phyloP scores from a whole-genome alignment of 2,329 filamentous ascomycete genomes.

The Aspergillus arachidicola region DNA sequence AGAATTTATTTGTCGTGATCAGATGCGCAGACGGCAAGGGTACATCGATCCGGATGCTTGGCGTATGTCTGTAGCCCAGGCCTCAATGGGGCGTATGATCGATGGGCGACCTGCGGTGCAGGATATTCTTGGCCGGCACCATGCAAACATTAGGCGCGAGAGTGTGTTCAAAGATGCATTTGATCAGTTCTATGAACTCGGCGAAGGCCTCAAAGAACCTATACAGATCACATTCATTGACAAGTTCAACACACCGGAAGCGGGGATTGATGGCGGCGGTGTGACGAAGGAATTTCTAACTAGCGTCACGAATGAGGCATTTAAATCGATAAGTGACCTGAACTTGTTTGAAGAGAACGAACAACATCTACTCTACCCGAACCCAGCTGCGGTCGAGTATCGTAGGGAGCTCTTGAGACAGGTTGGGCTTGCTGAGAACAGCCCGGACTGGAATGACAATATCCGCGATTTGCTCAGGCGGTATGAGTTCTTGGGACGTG shows the following conservation, averaged over 20 bases:
- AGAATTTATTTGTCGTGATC: slow-evolving; percentile 86
- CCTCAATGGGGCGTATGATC: slow-evolving; percentile 39
- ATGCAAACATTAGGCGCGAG: slow-evolving; percentile 77
- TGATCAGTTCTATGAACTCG: slow-evolving; percentile 77
- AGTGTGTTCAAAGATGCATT: slow-evolving; percentile 85
- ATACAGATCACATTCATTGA: slow-evolving; percentile 98
- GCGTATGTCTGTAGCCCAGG: slow-evolving; percentile 63
- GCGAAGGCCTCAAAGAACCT: slow-evolving; percentile 84
- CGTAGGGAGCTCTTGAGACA: slow-evolving; percentile 60
- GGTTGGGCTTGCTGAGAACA: slow-evolving; percentile 55
- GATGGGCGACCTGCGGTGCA: slow-evolving; percentile 43
- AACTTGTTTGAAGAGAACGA: slow-evolving; percentile 81
- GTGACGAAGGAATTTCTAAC: slow-evolving; percentile 97
- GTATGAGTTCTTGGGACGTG: slow-evolving; percentile 88
- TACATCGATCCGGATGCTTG: slow-evolving; percentile 73
- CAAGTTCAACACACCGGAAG: slow-evolving; percentile 81
- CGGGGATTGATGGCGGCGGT: slow-evolving; percentile 93
- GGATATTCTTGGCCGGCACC: slow-evolving; percentile 60
- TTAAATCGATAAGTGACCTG: slow-evolving; percentile 61
- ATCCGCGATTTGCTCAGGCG: slow-evolving; percentile 67
- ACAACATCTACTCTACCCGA: slow-evolving; percentile 85
- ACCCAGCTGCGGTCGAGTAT: slow-evolving; percentile 75
- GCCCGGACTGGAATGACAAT: slow-evolving; percentile 58
- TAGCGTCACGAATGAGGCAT: slow-evolving; percentile 83
- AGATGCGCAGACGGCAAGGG: slow-evolving; percentile 69